phyloP scores from a whole-genome alignment of 768 basidiomycete species.

The Leccinum imitatum region DNA sequence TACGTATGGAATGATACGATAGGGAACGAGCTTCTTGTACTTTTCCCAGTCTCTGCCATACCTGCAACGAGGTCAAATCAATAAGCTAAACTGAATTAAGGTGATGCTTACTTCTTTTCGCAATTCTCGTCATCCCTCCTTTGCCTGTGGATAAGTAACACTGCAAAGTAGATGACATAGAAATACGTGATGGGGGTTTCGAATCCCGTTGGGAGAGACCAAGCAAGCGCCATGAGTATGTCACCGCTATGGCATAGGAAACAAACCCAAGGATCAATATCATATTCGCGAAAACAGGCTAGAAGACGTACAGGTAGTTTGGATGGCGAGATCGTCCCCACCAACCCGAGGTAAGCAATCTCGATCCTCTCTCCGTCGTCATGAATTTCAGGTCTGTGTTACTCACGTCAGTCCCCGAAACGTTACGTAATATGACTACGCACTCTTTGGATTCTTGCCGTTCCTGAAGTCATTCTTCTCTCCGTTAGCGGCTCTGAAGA shows the following conservation, averaged over 20 bases:
- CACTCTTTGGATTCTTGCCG: slow-evolving; percentile 92
- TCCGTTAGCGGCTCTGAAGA: slow-evolving; percentile 84
- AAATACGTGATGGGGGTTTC: slow-evolving; percentile 94
- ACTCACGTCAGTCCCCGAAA: slow-evolving; percentile 2
- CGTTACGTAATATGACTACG: background rate
- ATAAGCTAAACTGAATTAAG: background rate
- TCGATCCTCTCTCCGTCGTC: slow-evolving; percentile 81
- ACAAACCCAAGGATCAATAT: background rate
- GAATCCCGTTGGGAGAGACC: slow-evolving; percentile 93
- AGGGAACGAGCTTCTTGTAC: slow-evolving; percentile 86
- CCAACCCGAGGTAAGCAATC: slow-evolving; percentile 94
- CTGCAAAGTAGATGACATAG: slow-evolving; percentile 84
- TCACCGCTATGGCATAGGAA: slow-evolving; percentile 56
- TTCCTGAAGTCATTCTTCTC: slow-evolving; percentile 97
- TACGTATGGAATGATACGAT: slow-evolving; percentile 80
- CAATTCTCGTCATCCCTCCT: slow-evolving; percentile 90
- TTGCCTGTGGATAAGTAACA: slow-evolving; percentile 90
- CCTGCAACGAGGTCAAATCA: slow-evolving; percentile 37
- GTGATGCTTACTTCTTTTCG: slow-evolving; percentile 69
- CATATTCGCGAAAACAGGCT: background rate
- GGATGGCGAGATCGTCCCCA: slow-evolving; percentile 96
- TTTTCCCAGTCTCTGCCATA: slow-evolving; percentile 94
- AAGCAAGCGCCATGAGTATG: slow-evolving; percentile 85
- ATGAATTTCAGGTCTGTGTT: slow-evolving; percentile 71
- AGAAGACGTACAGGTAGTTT: slow-evolving; percentile 68